Percentiles rank a stretch among this genome's conserved stretches.
Conservation (phyloP, 2,329 filamentous ascomycete genomes). For the Madurella fahalii region DNA sequence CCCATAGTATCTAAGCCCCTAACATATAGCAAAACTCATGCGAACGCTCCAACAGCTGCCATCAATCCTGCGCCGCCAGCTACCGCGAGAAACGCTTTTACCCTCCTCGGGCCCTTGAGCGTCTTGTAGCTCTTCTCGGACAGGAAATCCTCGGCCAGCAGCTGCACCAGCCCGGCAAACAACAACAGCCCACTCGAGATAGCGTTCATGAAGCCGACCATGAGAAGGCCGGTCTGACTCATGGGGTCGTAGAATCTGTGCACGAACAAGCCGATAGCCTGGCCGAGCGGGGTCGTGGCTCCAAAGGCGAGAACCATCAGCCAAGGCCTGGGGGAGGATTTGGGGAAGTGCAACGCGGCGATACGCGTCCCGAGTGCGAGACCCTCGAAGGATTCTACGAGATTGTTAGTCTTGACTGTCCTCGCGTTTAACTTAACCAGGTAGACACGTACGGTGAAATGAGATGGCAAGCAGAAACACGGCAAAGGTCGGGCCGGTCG, state of each 20-base stretch:
- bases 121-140: constrained; percentile 69
- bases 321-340: constrained; percentile 71
- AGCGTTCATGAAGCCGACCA: constrained; percentile 85
- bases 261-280: constrained; percentile 74
- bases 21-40: constrained; percentile 36
- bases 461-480: constrained; percentile 76
- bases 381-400: constrained; percentile 71
- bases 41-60: constrained; percentile 70
- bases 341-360: constrained; percentile 74
- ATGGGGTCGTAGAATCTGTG: constrained; percentile 77
- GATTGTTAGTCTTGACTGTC: not conserved
- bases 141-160: constrained; percentile 80
- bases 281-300: constrained; percentile 73
- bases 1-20: no score
- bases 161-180: constrained; percentile 78
- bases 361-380: constrained; percentile 82
- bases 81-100: constrained; percentile 61
- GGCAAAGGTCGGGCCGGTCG: constrained; percentile 72
- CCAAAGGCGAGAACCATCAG: constrained; percentile 76
- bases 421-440: not conserved
- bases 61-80: constrained; percentile 62
- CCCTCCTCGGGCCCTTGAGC: constrained; percentile 57
- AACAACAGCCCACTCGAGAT: constrained; percentile 75
- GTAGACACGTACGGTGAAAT: constrained; percentile 55
- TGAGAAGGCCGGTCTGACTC: constrained; percentile 69